Conservation (phyloP, 352 stramenopile genomes). For the Phytopythium boreale region DNA sequence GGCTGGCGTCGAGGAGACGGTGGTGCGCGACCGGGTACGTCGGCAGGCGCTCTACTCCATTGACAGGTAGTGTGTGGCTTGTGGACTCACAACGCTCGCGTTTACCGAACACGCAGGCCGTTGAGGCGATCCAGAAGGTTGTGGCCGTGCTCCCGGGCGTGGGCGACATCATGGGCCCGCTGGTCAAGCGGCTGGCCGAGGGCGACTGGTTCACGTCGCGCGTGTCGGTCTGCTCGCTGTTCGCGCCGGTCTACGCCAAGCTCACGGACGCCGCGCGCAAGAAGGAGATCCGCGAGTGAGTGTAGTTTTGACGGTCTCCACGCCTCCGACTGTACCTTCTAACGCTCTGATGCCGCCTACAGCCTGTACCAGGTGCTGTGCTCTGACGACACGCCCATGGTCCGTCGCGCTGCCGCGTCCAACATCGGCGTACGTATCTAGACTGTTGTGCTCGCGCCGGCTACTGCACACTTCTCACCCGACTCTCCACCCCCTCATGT, state of each 20-base stretch:
- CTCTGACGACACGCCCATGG: slow-evolving; percentile 88
- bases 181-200: slow-evolving; percentile 76
- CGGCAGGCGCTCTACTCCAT: background rate
- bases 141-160: slow-evolving; percentile 56
- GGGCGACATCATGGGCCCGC: slow-evolving; percentile 65
- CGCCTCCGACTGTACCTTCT: background rate
- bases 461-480: background rate
- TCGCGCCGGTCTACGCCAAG: slow-evolving; percentile 70
- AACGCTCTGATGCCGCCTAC: slow-evolving; percentile 7
- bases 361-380: slow-evolving; percentile 79
- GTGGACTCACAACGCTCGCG: background rate
- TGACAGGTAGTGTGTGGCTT: background rate
- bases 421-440: slow-evolving; percentile 63
- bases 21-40: slow-evolving; percentile 81
- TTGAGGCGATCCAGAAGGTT: slow-evolving; percentile 76
- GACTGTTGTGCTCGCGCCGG: background rate
- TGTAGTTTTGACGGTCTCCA: slow-evolving; percentile 6
- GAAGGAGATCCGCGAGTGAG: slow-evolving; percentile 84
- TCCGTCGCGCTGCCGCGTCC: slow-evolving; percentile 69
- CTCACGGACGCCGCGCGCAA: slow-evolving; percentile 53
- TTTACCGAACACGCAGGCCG: slow-evolving; percentile 21
- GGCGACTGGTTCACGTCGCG: slow-evolving; percentile 89
- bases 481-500: background rate
- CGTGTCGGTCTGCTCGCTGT: slow-evolving; percentile 83
- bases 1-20: slow-evolving; percentile 91